Base-by-base conservation (phyloP, 192 early-diverging fungal species). In the Funneliformis geosporum region DNA sequence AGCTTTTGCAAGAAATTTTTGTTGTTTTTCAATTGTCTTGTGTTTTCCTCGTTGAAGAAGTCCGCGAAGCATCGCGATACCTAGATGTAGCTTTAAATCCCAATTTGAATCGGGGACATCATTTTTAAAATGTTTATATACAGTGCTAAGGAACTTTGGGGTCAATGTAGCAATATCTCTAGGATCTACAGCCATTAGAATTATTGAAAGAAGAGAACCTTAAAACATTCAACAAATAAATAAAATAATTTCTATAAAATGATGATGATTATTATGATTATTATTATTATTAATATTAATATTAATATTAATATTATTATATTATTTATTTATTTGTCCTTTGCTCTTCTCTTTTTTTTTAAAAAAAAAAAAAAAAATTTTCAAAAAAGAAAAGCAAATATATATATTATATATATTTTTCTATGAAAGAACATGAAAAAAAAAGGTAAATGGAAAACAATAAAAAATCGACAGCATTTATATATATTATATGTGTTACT, bases 11-110 rank as follows among this genome's bases (percentile, higher is more conserved):
- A 60, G 23, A 23, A 59, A 74, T 60, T 74, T 74, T 74, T 74
- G 73, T 12, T 74, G 73, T 47, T 47, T 74, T 60, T 74, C 73
- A 27, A 74, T 74, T 11, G 73, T 74, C 38, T 74, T 74, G n/a
- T 74, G 73, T 16, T 74, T 74, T 21, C 38, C 27, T 16, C 55
- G 8, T 25, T 59, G 46, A 28, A 74, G 73, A 47, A 74, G 1
- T 21, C 50, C 18, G 18, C 47, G 44, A 47, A 74, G 38, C 44
- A 74, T 47, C 3, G 27, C 4, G 4, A 74, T 27, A 42, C 14
- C 27, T 38, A 74, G 39, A 60, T 74, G 73, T n/a, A 74, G n/a
- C 28, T 50, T 74, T 47, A 74, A 60, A 60, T 74, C 73, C 73
- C 73, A 74, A 39, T 47, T 74, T 28, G 73, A 59, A 42, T 74